Evolutionary conservation across 1,284 basidiomycete species (phyloP).

Genomic region (Pseudomicrostroma phylloplanum): DNA sequence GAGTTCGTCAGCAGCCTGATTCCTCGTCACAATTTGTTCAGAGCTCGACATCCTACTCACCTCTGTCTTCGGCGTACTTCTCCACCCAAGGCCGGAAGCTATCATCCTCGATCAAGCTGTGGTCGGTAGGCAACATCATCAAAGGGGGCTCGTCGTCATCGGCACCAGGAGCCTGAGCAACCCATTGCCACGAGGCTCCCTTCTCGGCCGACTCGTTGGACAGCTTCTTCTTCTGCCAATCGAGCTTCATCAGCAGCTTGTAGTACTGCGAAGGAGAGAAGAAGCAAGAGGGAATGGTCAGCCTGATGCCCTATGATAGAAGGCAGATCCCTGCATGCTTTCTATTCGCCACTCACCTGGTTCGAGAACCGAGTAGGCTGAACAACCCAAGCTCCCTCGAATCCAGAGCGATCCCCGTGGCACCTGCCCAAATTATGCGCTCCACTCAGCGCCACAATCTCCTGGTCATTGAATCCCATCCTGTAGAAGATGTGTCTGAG

Average conservation of each 20-base stretch:
- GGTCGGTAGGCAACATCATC: slow-evolving; percentile 58
- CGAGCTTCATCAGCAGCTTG: slow-evolving; percentile 53
- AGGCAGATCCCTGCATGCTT: no score
- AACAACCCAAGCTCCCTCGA: slow-evolving; percentile 49
- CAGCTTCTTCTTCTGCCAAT: slow-evolving; percentile 53
- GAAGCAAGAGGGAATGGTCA: no score
- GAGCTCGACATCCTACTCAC: no score
- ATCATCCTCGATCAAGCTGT: slow-evolving; percentile 41
- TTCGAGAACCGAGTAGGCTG: slow-evolving; percentile 45
- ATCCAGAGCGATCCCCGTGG: slow-evolving; percentile 44
- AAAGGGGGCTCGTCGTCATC: slow-evolving; percentile 53
- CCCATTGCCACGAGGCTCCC: slow-evolving; percentile 34
- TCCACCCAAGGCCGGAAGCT: slow-evolving; percentile 48
- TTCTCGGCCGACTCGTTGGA: slow-evolving; percentile 3
- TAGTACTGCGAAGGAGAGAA: slow-evolving; percentile 25
- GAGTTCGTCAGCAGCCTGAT: slow-evolving; percentile 64
- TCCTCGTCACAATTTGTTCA: slow-evolving; percentile 28
- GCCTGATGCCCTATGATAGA: no score
- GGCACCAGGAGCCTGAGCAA: slow-evolving; percentile 42
- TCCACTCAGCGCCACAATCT: slow-evolving; percentile 59
- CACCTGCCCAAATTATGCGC: slow-evolving; percentile 56
- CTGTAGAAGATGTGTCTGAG: slow-evolving; percentile 56
- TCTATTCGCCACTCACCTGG: slow-evolving; percentile 8
- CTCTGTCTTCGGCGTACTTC: slow-evolving; percentile 55
- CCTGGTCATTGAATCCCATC: slow-evolving; percentile 58